Evolutionary conservation across 2,329 filamentous ascomycete genomes (phyloP).

Genomic region (Bipolaris sorokiniana): DNA sequence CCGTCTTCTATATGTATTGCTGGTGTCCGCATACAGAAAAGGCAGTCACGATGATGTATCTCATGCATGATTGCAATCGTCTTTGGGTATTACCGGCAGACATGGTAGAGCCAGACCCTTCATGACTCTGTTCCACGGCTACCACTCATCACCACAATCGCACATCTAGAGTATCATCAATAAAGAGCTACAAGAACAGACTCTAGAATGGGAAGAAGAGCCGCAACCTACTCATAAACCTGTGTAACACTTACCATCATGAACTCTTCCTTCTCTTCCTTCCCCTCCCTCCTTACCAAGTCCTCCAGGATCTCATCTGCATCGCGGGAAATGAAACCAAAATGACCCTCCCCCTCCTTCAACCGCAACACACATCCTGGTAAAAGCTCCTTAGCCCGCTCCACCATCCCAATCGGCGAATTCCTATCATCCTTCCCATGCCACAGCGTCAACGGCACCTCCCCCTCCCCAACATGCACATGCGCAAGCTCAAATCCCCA

Average conservation of each 20-base stretch:
- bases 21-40: too few species aligned
- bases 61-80: too few species aligned
- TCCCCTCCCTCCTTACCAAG: constrained; percentile 23
- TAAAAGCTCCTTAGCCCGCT: constrained; percentile 33
- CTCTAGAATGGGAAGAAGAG: background rate
- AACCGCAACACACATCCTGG: constrained; percentile 27
- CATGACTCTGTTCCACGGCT: background rate
- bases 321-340: constrained; percentile 31
- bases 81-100: background rate
- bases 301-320: constrained; percentile 32
- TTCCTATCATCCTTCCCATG: constrained; percentile 43
- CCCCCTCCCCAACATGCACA: constrained; percentile 26
- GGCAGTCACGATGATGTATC: too few species aligned
- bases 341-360: constrained; percentile 36
- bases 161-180: background rate
- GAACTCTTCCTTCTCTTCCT: constrained; percentile 22
- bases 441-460: constrained; percentile 39
- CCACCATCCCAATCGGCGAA: constrained; percentile 32
- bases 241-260: constrained; percentile 14
- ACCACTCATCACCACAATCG: background rate
- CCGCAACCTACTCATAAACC: constrained; percentile 1
- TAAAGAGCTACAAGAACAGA: background rate
- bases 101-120: background rate
- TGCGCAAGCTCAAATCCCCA: constrained; percentile 45
- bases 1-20: too few species aligned